These are phyloP conservation scores for Jaminaea rosea DNA, from an alignment of 1,284 basidiomycete genomes.

Conservation along the genomic window DNA sequence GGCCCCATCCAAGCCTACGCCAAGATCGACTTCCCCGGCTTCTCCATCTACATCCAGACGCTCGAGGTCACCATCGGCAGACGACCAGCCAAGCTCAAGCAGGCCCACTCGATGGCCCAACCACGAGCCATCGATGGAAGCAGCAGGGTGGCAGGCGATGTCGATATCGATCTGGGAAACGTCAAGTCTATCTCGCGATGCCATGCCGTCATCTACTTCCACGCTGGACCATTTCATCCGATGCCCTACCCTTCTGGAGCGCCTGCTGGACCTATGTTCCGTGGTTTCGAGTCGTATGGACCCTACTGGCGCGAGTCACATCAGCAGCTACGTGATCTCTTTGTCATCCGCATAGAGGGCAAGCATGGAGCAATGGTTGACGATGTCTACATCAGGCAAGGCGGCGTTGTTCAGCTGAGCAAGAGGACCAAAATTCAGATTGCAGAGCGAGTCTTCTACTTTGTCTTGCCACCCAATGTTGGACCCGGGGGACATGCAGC, in stretches of 20 bases:
- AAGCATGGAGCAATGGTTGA: slow-evolving; percentile 97
- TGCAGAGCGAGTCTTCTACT: slow-evolving; percentile 92
- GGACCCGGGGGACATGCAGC: slow-evolving; percentile 9
- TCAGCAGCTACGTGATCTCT: slow-evolving; percentile 45
- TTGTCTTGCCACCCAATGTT: slow-evolving; percentile 64
- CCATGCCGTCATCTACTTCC: slow-evolving; percentile 79
- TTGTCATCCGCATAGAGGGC: slow-evolving; percentile 84
- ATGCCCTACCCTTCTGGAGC: slow-evolving; percentile 7
- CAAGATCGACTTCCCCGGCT: slow-evolving; percentile 80
- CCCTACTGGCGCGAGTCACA: slow-evolving; percentile 9
- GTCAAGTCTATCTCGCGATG: slow-evolving; percentile 92
- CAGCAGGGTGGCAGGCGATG: slow-evolving; percentile 28
- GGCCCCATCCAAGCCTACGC: slow-evolving; percentile 73
- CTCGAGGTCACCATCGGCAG: slow-evolving; percentile 63
- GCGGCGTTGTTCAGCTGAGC: slow-evolving; percentile 60
- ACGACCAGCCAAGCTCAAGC: slow-evolving; percentile 47
- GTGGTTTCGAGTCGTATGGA: neutral
- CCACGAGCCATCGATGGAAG: slow-evolving; percentile 28
- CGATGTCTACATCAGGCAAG: slow-evolving; percentile 82
- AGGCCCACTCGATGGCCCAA: neutral
- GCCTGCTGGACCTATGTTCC: neutral
- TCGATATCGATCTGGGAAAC: slow-evolving; percentile 88
- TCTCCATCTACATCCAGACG: slow-evolving; percentile 77
- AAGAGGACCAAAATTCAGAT: slow-evolving; percentile 84
- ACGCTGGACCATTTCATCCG: slow-evolving; percentile 20